Conservation (phyloP, 495 filamentous ascomycete species). For the Aspergillus steynii region DNA sequence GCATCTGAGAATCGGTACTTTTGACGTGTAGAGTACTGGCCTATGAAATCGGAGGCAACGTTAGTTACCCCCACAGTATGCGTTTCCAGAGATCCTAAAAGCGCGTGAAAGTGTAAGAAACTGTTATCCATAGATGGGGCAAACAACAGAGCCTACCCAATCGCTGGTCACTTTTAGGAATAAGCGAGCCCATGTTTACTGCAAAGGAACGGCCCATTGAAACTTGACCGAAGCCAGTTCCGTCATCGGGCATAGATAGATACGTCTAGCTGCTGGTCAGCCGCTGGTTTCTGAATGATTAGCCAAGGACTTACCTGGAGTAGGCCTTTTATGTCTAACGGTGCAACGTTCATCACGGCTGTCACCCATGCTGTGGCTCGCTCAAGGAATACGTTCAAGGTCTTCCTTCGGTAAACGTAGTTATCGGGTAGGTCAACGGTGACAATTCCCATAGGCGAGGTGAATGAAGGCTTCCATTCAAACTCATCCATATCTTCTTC, state of each 20-base stretch:
- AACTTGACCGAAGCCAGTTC: conserved; percentile 82
- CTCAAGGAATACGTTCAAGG: conserved; percentile 73
- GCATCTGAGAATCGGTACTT: conserved; percentile 83
- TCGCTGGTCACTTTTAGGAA: conserved; percentile 85
- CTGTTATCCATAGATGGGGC: background rate
- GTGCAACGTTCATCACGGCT: conserved; percentile 76
- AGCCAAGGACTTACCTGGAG: conserved; percentile 56
- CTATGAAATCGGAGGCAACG: conserved; percentile 91
- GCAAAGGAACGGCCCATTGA: conserved; percentile 95
- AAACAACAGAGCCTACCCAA: conserved; percentile 48
- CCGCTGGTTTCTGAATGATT: background rate
- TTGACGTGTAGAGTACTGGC: conserved; percentile 95
- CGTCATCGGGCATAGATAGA: conserved; percentile 88
- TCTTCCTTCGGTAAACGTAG: conserved; percentile 73
- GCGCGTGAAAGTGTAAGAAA: background rate
- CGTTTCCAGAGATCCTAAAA: conserved; percentile 63
- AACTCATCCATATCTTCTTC: conserved; percentile 94
- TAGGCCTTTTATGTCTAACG: conserved; percentile 91
- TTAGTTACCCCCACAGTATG: conserved; percentile 73
- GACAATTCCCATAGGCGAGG: conserved; percentile 71
- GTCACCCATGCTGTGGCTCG: conserved; percentile 80
- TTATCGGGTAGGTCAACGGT: conserved; percentile 89
- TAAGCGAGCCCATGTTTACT: conserved; percentile 82
- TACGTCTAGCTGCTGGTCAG: conserved; percentile 61
- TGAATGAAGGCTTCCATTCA: conserved; percentile 76